These are phyloP conservation scores for Canariomyces notabilis DNA, from an alignment of 2,329 filamentous ascomycete genomes.

Conservation along the genomic window DNA sequence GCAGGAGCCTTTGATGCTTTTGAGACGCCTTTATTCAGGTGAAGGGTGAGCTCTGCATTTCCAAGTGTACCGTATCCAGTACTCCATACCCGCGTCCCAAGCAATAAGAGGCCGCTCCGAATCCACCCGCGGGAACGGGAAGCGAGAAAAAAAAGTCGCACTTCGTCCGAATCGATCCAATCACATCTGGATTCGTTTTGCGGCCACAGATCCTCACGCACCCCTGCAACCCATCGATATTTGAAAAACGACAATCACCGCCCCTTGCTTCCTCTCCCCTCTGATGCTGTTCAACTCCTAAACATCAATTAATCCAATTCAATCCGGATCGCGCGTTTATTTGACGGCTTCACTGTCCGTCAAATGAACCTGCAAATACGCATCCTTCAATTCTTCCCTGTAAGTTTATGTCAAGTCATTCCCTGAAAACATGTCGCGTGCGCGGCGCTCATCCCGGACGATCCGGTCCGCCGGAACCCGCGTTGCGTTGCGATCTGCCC, in stretches of 20 bases:
- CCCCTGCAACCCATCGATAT: constrained; percentile 3
- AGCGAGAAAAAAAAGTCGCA: constrained; percentile 10
- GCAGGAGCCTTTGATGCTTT: no score
- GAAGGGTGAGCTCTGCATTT: no score
- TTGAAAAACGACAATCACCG: constrained; percentile 13
- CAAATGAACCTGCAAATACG: constrained; percentile 96
- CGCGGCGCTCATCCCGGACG: background rate
- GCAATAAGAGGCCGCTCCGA: background rate
- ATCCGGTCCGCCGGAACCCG: background rate
- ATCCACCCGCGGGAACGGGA: background rate
- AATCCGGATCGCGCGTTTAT: constrained; percentile 67
- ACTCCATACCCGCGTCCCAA: no score
- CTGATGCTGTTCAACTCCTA: constrained; percentile 16
- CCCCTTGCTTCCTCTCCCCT: constrained; percentile 6
- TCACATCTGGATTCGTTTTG: background rate
- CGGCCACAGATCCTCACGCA: constrained; percentile 8
- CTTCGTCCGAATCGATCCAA: background rate
- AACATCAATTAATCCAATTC: constrained; percentile 14
- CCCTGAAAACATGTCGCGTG: constrained; percentile 7
- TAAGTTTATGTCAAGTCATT: constrained; percentile 41
- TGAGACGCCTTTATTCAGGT: no score
- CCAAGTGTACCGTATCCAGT: no score
- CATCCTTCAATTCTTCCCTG: constrained; percentile 56
- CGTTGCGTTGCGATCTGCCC: background rate
- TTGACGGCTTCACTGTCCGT: constrained; percentile 79